Percentiles rank a stretch among this genome's conserved stretches.
Conservation (phyloP, 164 flowering plant species). For the Kingdonia uniflora region DNA sequence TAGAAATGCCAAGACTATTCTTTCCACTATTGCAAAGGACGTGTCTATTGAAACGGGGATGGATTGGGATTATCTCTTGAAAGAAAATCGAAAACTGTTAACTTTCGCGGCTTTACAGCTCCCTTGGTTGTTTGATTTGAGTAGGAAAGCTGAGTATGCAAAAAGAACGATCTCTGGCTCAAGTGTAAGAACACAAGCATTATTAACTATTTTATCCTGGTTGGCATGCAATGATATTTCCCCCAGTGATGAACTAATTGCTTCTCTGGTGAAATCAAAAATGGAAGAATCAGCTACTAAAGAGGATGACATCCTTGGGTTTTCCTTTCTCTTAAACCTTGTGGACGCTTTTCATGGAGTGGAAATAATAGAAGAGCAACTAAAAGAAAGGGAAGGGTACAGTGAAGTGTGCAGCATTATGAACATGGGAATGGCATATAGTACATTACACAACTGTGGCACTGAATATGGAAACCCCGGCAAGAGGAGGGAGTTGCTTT, state of each 20-base stretch:
- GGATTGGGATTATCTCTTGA: conserved; percentile 42
- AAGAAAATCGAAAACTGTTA: conserved; percentile 56
- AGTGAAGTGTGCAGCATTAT: conserved; percentile 63
- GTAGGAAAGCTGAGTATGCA: conserved; percentile 29
- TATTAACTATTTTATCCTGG: conserved; percentile 65
- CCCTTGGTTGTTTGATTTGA: conserved; percentile 83
- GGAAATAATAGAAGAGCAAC: conserved; percentile 73
- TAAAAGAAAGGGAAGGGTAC: conserved; percentile 51
- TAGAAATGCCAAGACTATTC: conserved; percentile 20
- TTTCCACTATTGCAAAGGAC: conserved; percentile 44
- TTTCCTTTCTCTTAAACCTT: conserved; percentile 75
- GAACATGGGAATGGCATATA: conserved; percentile 83
- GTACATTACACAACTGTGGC: conserved; percentile 57
- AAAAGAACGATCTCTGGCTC: conserved; percentile 19
- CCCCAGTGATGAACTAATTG: conserved; percentile 71
- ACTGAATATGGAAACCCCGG: conserved; percentile 45
- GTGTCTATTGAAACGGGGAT: conserved; percentile 31
- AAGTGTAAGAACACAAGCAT: conserved; percentile 46
- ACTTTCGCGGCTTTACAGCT: conserved; percentile 69
- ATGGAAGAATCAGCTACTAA: conserved; percentile 64
- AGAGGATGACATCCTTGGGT: conserved; percentile 63
- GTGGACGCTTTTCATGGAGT: conserved; percentile 82
- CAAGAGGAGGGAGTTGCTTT: conserved; percentile 60
- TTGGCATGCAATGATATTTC: conserved; percentile 71
- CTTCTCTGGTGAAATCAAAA: conserved; percentile 61